Evolutionary conservation across 768 basidiomycete genomes (phyloP), one percentile per base, ranked within the genome.

Genomic region (Suillus tomentosus): DNA sequence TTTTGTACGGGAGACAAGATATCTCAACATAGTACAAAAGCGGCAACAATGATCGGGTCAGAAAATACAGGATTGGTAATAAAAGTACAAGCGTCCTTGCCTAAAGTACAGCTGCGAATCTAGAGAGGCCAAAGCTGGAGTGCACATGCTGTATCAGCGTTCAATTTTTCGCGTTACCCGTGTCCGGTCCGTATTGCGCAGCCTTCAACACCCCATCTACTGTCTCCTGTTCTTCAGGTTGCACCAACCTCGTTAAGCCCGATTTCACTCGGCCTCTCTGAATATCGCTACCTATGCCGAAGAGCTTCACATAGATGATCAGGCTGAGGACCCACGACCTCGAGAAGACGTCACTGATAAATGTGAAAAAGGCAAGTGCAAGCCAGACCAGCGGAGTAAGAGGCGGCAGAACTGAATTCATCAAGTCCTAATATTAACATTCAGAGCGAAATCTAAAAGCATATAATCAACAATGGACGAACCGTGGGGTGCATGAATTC

Each of bases 401-500:
- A 22, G 60, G 60, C 13, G 62, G 62, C 11, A 64, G 34, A n/a
- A 64, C 15, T 22, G 31, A 61, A 24, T 64, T 64, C 34, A 43
- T 60, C 36, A 61, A 37, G 43, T 64, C 62, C 62, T 64, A 15
- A 17, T 24, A 34, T 54, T 13, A 5, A 34, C 8, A 3, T 10
- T 55, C n/a, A 55, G 36, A 15, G n/a, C 19, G n/a, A 27, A 61
- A 14, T 31, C 19, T 9, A 7, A 47, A 37, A 17, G 50, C 11
- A 24, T 54, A 31, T 34, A 6, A 1, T 54, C 10, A 24, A n/a
- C 31, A 54, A 34, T 10, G 11, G 13, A 45, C 59, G 15, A 60
- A 81, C 84, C 57, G 82, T 82, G 2, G 84, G 78, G 66, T 85
- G 84, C 69, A 84, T 86, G 65, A 83, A 85, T 68, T 87, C 85